Conservation (phyloP, 495 filamentous ascomycete genomes). For the Wilcoxina mikolae region DNA sequence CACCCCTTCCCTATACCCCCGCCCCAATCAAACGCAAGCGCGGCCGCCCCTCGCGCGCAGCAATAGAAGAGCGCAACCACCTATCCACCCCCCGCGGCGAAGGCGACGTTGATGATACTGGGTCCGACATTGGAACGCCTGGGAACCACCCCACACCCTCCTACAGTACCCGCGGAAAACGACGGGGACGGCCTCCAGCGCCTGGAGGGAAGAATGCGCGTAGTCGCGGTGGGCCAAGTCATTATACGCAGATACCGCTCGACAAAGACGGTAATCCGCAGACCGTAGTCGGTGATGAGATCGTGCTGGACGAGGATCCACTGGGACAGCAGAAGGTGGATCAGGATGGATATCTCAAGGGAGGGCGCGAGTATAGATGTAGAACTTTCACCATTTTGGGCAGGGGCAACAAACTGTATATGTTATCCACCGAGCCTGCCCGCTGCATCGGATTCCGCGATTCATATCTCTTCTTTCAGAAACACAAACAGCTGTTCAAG, state of each 20-base stretch:
- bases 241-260: conserved; percentile 64
- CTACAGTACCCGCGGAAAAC: conserved; percentile 55
- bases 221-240: conserved; percentile 56
- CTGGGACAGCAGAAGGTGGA: conserved; percentile 90
- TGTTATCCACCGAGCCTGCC: conserved; percentile 94
- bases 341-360: conserved; percentile 64
- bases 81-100: conserved; percentile 19
- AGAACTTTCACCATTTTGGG: conserved; percentile 79
- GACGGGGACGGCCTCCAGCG: conserved; percentile 69
- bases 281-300: conserved; percentile 83
- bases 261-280: conserved; percentile 92
- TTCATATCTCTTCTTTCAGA: conserved; percentile 96
- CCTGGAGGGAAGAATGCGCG: conserved; percentile 48
- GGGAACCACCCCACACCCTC: conserved; percentile 26
- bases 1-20: conserved; percentile 13
- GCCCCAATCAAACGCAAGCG: conserved; percentile 25
- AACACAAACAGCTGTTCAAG: conserved; percentile 86
- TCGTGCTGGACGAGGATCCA: conserved; percentile 69
- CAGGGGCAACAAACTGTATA: conserved; percentile 77
- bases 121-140: conserved; percentile 19
- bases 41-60: conserved; percentile 23
- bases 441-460: conserved; percentile 93
- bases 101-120: conserved; percentile 15
- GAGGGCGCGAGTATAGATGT: conserved; percentile 79
- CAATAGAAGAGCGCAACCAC: conserved; percentile 20